Evolutionary conservation across 108 stramenopile species (phyloP).

Genomic region (Stephanodiscus minutulus): DNA sequence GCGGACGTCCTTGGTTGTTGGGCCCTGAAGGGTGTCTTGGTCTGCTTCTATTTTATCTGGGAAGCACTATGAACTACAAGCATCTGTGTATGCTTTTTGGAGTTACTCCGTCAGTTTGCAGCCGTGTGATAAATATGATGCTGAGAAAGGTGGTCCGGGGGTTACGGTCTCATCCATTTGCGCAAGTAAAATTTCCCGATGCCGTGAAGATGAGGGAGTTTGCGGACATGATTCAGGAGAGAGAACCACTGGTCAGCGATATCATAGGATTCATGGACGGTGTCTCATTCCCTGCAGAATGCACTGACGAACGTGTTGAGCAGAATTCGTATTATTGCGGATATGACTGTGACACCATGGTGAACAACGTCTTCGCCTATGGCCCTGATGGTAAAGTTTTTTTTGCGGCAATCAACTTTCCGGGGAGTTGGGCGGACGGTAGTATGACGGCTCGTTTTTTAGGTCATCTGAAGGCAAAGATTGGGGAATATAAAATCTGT

Average conservation of each 20-base stretch:
- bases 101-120: neutral
- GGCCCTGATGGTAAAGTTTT: too few relatives aligned
- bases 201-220: neutral
- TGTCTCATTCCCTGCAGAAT: neutral
- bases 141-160: neutral
- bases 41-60: neutral
- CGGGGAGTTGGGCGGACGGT: neutral
- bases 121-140: neutral
- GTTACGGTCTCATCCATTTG: neutral
- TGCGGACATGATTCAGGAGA: neutral
- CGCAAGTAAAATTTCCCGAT: neutral
- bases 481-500: neutral
- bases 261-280: conserved; percentile 2
- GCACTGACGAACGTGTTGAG: neutral
- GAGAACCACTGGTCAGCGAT: neutral
- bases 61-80: neutral
- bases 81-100: neutral
- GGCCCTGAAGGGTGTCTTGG: neutral
- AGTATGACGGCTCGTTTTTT: neutral
- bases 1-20: neutral
- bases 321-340: neutral
- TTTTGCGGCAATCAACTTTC: too few relatives aligned
- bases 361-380: too few relatives aligned
- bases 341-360: neutral
- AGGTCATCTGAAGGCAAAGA: neutral